Evolutionary conservation across 2,329 filamentous ascomycete genomes (phyloP).

Genomic region (Neopestalotiopsis clavispora): DNA sequence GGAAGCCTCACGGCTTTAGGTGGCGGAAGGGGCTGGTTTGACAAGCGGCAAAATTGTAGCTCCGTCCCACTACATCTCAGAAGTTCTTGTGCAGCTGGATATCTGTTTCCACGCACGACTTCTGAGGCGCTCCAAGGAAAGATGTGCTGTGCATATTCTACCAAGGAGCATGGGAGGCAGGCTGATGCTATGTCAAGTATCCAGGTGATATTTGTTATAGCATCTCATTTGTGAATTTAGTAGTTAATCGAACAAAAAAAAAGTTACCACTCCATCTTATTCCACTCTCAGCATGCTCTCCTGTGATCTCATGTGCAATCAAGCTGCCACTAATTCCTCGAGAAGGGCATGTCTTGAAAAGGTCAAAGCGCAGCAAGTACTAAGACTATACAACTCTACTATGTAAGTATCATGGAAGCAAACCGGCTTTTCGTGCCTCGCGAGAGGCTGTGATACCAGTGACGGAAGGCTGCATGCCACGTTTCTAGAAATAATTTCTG

Average conservation of each 20-base stretch:
- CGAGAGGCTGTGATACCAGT: background rate
- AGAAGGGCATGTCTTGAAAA: background rate
- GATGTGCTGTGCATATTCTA: conserved; percentile 17
- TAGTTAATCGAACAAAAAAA: conserved; percentile 21
- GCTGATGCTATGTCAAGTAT: conserved; percentile 16
- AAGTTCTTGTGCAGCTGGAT: background rate
- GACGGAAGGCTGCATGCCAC: background rate
- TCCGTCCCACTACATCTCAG: conserved; percentile 20
- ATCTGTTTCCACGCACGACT: background rate
- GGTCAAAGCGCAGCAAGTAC: background rate
- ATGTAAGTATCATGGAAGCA: background rate
- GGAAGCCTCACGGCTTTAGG: conserved; percentile 7
- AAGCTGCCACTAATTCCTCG: too few relatives aligned
- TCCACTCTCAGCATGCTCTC: background rate
- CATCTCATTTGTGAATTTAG: conserved; percentile 18
- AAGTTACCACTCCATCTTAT: background rate
- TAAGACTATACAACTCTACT: background rate
- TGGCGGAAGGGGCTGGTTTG: conserved; percentile 13
- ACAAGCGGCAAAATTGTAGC: conserved; percentile 18
- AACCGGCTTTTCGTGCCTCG: background rate
- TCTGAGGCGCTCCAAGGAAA: conserved; percentile 6
- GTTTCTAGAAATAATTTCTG: background rate
- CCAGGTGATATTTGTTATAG: conserved; percentile 10
- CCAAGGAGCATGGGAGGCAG: conserved; percentile 20
- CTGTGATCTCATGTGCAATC: background rate